phyloP scores from a whole-genome alignment of 345 rosid species.

The Draba incana region DNA sequence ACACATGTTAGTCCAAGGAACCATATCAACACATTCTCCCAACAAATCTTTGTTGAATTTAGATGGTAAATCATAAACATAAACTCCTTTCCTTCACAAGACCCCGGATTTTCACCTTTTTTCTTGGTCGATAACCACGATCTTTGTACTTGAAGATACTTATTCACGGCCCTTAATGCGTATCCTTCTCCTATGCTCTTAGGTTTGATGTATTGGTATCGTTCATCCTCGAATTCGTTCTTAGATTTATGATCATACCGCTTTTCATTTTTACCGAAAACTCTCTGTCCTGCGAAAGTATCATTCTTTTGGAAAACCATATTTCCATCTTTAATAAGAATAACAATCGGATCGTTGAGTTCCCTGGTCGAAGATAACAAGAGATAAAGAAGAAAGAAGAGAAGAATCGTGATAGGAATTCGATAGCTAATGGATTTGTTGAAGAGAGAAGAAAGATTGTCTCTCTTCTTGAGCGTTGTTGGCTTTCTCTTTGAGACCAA shows the following conservation, averaged over 20 bases:
- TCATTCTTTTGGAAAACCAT: background rate
- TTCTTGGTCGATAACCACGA: slow-evolving; percentile 40
- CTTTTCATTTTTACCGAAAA: background rate
- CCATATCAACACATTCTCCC: slow-evolving; percentile 62
- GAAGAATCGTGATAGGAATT: slow-evolving; percentile 46
- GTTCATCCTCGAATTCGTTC: slow-evolving; percentile 10
- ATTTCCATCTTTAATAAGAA: background rate
- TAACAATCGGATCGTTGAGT: slow-evolving; percentile 48
- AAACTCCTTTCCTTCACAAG: slow-evolving; percentile 67
- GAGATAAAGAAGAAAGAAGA: slow-evolving; percentile 45
- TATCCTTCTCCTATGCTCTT: slow-evolving; percentile 41
- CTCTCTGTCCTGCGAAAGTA: background rate
- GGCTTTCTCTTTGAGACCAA: slow-evolving; percentile 9
- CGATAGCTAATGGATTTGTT: slow-evolving; percentile 19
- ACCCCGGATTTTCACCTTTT: background rate
- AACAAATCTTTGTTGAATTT: slow-evolving; percentile 74
- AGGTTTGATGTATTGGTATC: slow-evolving; percentile 27
- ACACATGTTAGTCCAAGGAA: slow-evolving; percentile 65
- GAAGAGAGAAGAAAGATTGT: background rate
- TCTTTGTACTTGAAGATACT: slow-evolving; percentile 55
- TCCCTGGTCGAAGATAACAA: slow-evolving; percentile 66
- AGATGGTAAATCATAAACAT: slow-evolving; percentile 69
- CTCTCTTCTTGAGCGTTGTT: background rate
- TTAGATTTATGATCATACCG: background rate
- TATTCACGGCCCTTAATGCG: slow-evolving; percentile 46